Percentiles rank a stretch among this genome's conserved stretches.
These are phyloP conservation scores for Basidiobolus meristosporus DNA, from an alignment of 371 early-diverging fungal species.

Conservation along the genomic window DNA sequence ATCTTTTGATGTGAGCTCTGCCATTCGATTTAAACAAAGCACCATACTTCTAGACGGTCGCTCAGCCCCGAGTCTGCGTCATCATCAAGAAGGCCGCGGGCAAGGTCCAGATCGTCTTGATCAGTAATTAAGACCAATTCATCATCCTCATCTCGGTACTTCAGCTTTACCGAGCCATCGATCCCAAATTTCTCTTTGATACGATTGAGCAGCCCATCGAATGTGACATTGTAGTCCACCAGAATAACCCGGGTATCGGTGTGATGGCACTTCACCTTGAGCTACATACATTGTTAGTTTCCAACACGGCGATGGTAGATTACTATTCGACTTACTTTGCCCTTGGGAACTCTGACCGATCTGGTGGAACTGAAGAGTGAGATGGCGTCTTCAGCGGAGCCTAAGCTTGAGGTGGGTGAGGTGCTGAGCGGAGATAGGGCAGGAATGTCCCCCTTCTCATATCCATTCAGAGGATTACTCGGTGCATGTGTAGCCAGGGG, in stretches of 20 bases:
- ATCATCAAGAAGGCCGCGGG: conserved; percentile 34
- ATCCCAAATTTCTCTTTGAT: conserved; percentile 46
- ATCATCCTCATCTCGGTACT: conserved; percentile 79
- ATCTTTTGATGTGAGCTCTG: no score
- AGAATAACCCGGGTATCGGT: conserved; percentile 53
- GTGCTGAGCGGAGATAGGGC: no score
- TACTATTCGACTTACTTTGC: no score
- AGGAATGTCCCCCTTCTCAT: no score
- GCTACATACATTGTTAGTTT: conserved; percentile 5
- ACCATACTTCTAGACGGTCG: conserved; percentile 46
- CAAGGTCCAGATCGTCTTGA: conserved; percentile 79
- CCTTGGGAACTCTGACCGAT: no score
- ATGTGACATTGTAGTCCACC: conserved; percentile 28
- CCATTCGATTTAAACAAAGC: no score
- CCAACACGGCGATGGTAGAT: no score
- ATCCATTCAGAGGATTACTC: no score
- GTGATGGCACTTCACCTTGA: conserved; percentile 67
- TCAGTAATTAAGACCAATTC: conserved; percentile 76
- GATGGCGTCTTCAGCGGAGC: no score
- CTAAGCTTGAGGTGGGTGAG: no score
- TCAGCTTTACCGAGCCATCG: conserved; percentile 26
- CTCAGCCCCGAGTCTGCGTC: conserved; percentile 9
- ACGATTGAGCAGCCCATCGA: conserved; percentile 29
- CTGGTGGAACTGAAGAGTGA: no score
- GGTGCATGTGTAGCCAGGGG: no score